Conservation (phyloP, 2,329 filamentous ascomycete species). For the Fusarium neocosmosporiellum region DNA sequence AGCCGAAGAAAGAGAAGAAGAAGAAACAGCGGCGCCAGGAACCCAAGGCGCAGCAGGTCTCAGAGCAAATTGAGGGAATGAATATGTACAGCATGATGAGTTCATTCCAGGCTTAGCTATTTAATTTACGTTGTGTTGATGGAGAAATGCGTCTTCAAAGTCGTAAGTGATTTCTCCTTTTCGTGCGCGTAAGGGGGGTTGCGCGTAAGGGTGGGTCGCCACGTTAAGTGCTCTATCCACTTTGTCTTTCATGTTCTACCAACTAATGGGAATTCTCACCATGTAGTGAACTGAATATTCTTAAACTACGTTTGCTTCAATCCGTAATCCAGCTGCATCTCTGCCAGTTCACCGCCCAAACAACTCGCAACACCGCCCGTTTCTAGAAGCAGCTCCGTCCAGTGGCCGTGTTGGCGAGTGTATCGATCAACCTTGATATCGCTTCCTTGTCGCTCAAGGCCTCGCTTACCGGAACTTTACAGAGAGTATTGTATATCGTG, state of each 20-base stretch:
- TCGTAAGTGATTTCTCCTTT: too few relatives aligned
- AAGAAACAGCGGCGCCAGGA: too few relatives aligned
- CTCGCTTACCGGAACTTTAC: slow-evolving; percentile 18
- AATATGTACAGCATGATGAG: too few relatives aligned
- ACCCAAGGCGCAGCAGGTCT: too few relatives aligned
- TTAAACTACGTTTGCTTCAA: background rate
- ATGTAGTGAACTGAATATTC: background rate
- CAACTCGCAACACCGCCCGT: background rate
- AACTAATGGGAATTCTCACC: background rate
- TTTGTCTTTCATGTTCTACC: background rate
- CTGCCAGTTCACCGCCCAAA: background rate
- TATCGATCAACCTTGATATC: background rate
- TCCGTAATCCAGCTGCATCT: background rate
- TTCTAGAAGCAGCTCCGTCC: background rate
- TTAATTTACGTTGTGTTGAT: too few relatives aligned
- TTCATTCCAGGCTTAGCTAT: too few relatives aligned
- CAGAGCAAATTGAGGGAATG: too few relatives aligned
- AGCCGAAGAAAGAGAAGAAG: too few relatives aligned
- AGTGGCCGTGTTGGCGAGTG: background rate
- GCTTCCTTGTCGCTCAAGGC: background rate
- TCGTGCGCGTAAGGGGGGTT: too few relatives aligned
- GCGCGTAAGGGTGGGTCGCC: too few relatives aligned
- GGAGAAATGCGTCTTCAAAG: too few relatives aligned
- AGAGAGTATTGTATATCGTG: background rate
- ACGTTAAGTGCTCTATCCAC: background rate